Base-by-base conservation (phyloP, 2,329 filamentous ascomycete genomes). In the Fusarium sp. region DNA sequence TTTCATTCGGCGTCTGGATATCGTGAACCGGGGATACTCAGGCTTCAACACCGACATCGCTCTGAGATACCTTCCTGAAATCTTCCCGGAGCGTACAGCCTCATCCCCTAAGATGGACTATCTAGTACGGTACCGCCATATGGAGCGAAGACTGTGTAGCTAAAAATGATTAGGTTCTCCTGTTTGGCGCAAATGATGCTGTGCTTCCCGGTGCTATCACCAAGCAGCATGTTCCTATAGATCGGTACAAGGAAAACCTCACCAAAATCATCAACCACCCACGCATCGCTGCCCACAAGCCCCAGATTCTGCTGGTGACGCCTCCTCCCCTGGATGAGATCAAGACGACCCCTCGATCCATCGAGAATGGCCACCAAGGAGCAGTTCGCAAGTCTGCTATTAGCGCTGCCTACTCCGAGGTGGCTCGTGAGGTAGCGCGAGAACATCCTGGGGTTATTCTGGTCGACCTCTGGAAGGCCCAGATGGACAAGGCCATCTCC, bases 181-280 rank as follows among this genome's bases (percentile, higher is more conserved):
- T 97, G 73, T 91, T 98, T 67, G 96, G 96, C 23, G 94, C 96
- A 75, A 98, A 99, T 79, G 96, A 98, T 81, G 92, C 95, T 7
- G 91, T 91, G 60, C 81, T 97, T 7, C 87, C 90, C 7, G 83
- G 88, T 41, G 85, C 87, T 9, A 85, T 85, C 8, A 90, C 89
- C 56, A 84, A 85, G 15, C 96, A 98, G 81, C 90, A 95, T 80
- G 88, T 98, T 12, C 89, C 93, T 2, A 81, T 97, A n/a, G 87
- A 91, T 2, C 83, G 90, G 67, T 98, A 94, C 84, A 90, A 89
- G 79, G 82, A 87, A 61, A 97, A 97, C 78, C 82, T 97, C 52
- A 86, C 81, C 71, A 85, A 84, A 31, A 94, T 98, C 74, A 83
- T 97, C 76, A 89, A 85, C 7, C 93, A 98, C 80, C 89, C 92